A percentile compares a stretch with the other conserved stretches of the same genome.
phyloP scores from a whole-genome alignment of 148 eudicot genomes.

The Rhododendron ovatum region DNA sequence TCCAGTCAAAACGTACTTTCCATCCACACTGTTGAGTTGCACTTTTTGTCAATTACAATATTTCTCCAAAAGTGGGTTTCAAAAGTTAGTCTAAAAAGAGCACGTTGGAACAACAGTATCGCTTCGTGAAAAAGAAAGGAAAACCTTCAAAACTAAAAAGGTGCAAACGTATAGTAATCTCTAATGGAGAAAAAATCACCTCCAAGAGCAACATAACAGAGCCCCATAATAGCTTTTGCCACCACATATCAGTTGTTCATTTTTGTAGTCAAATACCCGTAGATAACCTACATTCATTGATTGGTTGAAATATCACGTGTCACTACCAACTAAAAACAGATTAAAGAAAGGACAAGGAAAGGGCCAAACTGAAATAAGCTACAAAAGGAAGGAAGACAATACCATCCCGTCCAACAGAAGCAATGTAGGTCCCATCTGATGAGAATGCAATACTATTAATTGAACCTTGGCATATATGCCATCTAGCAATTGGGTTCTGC shows the following conservation, averaged over 20 bases:
- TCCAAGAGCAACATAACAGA: slow-evolving; percentile 69
- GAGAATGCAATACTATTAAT: slow-evolving; percentile 34
- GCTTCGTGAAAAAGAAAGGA: slow-evolving; percentile 14
- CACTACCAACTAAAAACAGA: background rate
- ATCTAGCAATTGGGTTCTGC: slow-evolving; percentile 45
- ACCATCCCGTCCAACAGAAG: slow-evolving; percentile 42
- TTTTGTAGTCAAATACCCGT: slow-evolving; percentile 59
- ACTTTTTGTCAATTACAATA: slow-evolving; percentile 8
- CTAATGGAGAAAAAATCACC: slow-evolving; percentile 25
- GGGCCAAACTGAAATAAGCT: background rate
- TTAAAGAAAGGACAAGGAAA: background rate
- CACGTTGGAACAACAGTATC: background rate
- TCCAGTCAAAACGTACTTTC: slow-evolving; percentile 78
- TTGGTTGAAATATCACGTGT: background rate
- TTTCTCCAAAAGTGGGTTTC: background rate
- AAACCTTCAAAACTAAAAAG: slow-evolving; percentile 29
- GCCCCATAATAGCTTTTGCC: slow-evolving; percentile 76
- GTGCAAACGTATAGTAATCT: background rate
- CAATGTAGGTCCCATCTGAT: slow-evolving; percentile 26
- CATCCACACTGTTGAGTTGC: slow-evolving; percentile 53
- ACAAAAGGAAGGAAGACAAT: slow-evolving; percentile 25
- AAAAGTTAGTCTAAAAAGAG: background rate
- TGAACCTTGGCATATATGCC: slow-evolving; percentile 44
- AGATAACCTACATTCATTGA: slow-evolving; percentile 44
- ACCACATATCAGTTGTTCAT: slow-evolving; percentile 64